Evolutionary conservation across 208 protist species (phyloP), one percentile per base, ranked within the genome.

Genomic region (Leishmania tropica): DNA sequence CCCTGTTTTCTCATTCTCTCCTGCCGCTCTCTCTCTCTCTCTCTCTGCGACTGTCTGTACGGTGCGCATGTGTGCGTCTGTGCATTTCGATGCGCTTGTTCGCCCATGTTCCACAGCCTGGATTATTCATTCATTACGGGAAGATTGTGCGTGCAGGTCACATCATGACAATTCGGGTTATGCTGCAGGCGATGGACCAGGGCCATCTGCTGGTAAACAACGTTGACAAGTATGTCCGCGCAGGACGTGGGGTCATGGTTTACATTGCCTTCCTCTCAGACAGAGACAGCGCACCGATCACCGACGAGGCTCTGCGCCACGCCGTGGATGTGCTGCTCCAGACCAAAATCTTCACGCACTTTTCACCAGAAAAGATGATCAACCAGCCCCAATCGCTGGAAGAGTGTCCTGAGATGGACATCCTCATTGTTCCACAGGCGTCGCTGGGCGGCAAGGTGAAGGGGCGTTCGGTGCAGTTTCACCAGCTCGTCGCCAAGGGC

Each of bases 391-490:
- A 89, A 70, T 81, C 90, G 19, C 85, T 96, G 19, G 81, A 73
- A 24, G 88, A 95, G 40, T 84, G 74, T 79, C 88, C 82, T 0
- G 78, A 85, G 28, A 85, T 91, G 72, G 95, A 98, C 81, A 90
- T 97, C 73, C 76, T 97, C 24, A 87, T 98, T 51, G 89, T 98
- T 17, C 95, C 95, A 42, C 95, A 98, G 79, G 95, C 95, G 15
- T 94, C 93, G 13, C 88, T 98, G 28, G 93, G 92, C n/a, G 95
- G 95, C 24, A 97, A 94, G 80, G 73, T 96, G 58, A 91, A 97
- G 79, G 91, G 93, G 1, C 87, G 95, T 37, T 88, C 88, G 40
- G 85, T 96, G 5, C 94, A 97, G 86, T 98, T 96, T 70, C 93
- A 98, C 81, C 74, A 86, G 13, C 86, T 96, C 35, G 85, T 98